Evolutionary conservation across 495 filamentous ascomycete genomes (phyloP), one percentile per base, ranked within the genome.

Genomic region (Hypomontagnella submonticulosa): DNA sequence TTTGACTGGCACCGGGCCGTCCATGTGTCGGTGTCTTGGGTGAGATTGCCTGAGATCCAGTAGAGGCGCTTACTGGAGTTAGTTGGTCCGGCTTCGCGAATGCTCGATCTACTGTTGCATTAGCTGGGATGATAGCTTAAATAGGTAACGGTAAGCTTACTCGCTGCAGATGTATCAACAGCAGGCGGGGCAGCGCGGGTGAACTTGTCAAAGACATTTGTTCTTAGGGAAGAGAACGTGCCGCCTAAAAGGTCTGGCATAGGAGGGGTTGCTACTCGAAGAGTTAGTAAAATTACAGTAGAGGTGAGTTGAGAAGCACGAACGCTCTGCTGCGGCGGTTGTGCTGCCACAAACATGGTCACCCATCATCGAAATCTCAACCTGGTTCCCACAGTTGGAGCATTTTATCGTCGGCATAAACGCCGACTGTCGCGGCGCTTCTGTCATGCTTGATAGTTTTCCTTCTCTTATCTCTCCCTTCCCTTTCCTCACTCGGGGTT

Each of bases 381-480:
- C 92, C 73, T 95, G 86, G 33, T 80, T 77, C 44, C 87, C 88
- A 73, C 95, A 99, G 74, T 83, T 90, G 48, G 96, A 98, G 81
- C 95, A 99, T 87, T 97, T 98, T 76, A 99, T 92, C 15, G 88
- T 88, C 70, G 94, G 93, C 81, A 99, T 82, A 49, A 93, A 87
- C 79, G 85, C 87, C 79, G 86, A 85, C 60, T 85, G 82, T 69
- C 88, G 79, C 65, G 80, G 76, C 38, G 77, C 63, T 33, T 75
- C 74, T 62, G 81, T 78, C 83, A 83, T 85, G 16, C 58, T 73
- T 56, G 40, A 33, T 69, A 40, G 40, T 7, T 20, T 57, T 62
- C 44, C 71, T 52, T 52, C 55, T 55, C 51, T 61, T 70, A 55
- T 48, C 53, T 58, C 37, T 53, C 53, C 61, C 48, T 56, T 60